Evolutionary conservation across 257 asterid species (phyloP), one percentile per base, ranked within the genome.

Genomic region (Schizonepeta tenuifolia): DNA sequence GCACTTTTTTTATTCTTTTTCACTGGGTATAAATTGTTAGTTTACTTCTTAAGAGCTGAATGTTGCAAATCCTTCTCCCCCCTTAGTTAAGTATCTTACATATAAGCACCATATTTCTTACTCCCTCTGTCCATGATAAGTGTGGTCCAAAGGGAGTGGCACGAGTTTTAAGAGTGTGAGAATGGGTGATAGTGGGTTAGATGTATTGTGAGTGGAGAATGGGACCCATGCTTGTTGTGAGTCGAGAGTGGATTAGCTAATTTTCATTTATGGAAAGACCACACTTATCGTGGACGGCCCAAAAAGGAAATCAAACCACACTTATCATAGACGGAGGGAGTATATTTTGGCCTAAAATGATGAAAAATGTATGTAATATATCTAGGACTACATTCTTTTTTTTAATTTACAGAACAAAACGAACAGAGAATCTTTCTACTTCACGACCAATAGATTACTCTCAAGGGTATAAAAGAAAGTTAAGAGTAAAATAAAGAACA

Each of bases 1-100:
- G 21, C 72, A 63, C 46, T 69, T 50, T 77, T 36, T 71, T 46
- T 26, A 59, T 38, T 18, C 11, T 40, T 58, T 63, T 55, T 40
- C 61, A 3, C 28, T 62, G 35, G 17, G 53, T 28, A 66, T 21
- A 47, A 43, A 26, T 13, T 31, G 20, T 13, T 15, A 11, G 55
- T 63, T 46, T 20, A 50, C 36, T 28, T 20, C 58, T 49, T 9
- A 69, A n/a, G 63, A n/a, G 44, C 15, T 31, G 21, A n/a, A 35
- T 24, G 54, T 47, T 53, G 22, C 77, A 51, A 57, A 47, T 43
- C 71, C 35, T n/a, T 17, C 35, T 61, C 10, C 17, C 64, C 35
- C 31, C n/a, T n/a, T 35, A 5, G 10, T 69, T 26, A 50, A 14
- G 65, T 73, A 41, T 31, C 53, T 21, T 56, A 46, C 33, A 60